Percentiles rank a stretch among this genome's conserved stretches.
These are phyloP conservation scores for Phytophthora sojae DNA, from an alignment of 352 stramenopile species.

Conservation along the genomic window DNA sequence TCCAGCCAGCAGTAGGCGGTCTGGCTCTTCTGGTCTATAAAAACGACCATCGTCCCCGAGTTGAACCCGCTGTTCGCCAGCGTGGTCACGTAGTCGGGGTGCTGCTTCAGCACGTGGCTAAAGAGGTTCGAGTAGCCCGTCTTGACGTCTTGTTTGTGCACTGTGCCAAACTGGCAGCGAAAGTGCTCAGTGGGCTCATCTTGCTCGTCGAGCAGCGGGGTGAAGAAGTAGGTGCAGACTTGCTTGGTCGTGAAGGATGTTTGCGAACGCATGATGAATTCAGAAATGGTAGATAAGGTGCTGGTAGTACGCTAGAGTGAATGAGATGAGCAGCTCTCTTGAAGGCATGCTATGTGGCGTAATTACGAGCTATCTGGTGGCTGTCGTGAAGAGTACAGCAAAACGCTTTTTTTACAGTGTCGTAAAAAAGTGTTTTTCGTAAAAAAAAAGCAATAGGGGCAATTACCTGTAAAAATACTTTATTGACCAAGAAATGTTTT, in stretches of 20 bases:
- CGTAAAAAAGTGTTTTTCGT: background rate
- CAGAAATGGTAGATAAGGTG: background rate
- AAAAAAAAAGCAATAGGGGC: background rate
- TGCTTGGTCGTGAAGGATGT: conserved; percentile 1
- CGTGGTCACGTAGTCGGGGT: conserved; percentile 5
- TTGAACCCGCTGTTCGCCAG: conserved; percentile 4
- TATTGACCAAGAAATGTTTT: background rate
- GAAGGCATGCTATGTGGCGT: background rate
- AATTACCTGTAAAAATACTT: background rate
- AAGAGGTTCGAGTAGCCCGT: conserved; percentile 20
- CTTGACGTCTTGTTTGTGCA: conserved; percentile 2
- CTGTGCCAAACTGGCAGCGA: background rate
- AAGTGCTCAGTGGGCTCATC: conserved; percentile 11
- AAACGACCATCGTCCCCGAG: background rate
- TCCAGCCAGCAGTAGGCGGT: conserved; percentile 9
- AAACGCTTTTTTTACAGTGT: background rate
- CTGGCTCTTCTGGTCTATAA: conserved; percentile 9
- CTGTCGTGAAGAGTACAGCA: background rate
- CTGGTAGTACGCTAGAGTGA: background rate
- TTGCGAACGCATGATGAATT: too few species aligned
- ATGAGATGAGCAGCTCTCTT: background rate
- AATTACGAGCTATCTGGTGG: background rate
- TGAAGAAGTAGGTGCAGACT: conserved; percentile 15
- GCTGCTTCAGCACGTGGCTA: conserved; percentile 1
- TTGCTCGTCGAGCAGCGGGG: conserved; percentile 2